Percentiles rank a stretch among this genome's conserved stretches.
These are phyloP conservation scores for Amanita polypyramis DNA, from an alignment of 768 basidiomycete genomes.

Conservation along the genomic window DNA sequence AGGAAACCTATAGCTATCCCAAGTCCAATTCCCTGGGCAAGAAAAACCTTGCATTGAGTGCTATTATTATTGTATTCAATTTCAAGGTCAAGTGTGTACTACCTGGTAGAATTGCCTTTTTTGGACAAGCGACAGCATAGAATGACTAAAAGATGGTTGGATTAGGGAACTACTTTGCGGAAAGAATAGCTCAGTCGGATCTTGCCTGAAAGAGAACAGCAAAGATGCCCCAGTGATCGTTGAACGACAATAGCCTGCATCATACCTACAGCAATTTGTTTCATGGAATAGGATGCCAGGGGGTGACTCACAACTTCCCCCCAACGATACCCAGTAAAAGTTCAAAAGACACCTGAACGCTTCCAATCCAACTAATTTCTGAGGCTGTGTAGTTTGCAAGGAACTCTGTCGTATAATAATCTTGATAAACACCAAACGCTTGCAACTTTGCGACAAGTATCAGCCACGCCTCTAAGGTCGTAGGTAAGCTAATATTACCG, in stretches of 20 bases:
- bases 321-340: constrained; percentile 7
- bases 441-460: neutral
- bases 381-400: constrained; percentile 8
- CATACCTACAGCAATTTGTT: constrained; percentile 3
- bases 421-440: constrained; percentile 9
- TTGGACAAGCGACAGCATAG: constrained; percentile 4
- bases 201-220: constrained; percentile 8
- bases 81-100: neutral
- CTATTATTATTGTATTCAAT: neutral
- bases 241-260: constrained; percentile 8
- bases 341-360: constrained; percentile 9
- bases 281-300: neutral
- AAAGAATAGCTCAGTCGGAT: neutral
- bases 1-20: constrained; percentile 35
- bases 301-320: constrained; percentile 5
- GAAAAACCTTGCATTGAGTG: constrained; percentile 23
- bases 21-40: constrained; percentile 37
- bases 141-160: neutral
- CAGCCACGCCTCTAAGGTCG: neutral
- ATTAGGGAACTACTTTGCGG: neutral
- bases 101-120: constrained; percentile 8
- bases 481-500: neutral
- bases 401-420: constrained; percentile 6
- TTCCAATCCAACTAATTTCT: constrained; percentile 9
- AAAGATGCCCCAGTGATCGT: constrained; percentile 4